Base-by-base conservation (phyloP, 352 stramenopile genomes). In the Peronosclerospora sorghi region DNA sequence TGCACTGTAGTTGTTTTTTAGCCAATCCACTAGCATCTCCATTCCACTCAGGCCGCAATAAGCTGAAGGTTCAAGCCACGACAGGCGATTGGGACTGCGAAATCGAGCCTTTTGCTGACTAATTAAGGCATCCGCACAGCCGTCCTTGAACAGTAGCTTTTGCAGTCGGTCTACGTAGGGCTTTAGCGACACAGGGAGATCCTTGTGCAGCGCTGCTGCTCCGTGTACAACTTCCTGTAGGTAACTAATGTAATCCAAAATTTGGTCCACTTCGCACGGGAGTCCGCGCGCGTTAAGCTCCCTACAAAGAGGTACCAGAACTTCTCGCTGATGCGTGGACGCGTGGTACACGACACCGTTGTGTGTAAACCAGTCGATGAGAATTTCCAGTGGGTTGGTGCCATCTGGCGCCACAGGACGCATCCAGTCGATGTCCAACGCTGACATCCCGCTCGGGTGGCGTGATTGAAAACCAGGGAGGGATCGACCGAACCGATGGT, bases 1-100 rank as follows among this genome's bases (percentile, higher is more conserved):
- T 1, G 35, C 29, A 28, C 35, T 47, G 24, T 60, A 61, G 10
- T 61, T 56, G 9, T 6, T 32, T 14, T 44, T 41, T n/a, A 61
- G 41, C 53, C 53, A 61, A 8, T 56, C 53, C 1, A 61, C 48
- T 5, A 61, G 24, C 23, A 61, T 39, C 29, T 61, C 53, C 53
- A 61, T 61, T 17, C 41, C 53, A 14, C 47, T 61, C 27, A 43
- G 27, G 8, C 53, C 53, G 1, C 47, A 36, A 17, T 42, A 49
- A 6, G 52, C 10, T 5, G 53, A 48, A 14, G 43, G 43, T 32
- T 56, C 51, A 17, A 61, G 53, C 53, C 53, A 61, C 19, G 53
- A 53, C 9, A 61, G 30, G 17, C 53, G 53, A 30, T 7, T 56
- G 8, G 24, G 32, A 29, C 24, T 18, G 7, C 38, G 46, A 37